Percentiles rank a stretch among this genome's conserved stretches.
These are phyloP conservation scores for Oleoguttula mirabilis DNA, from an alignment of 495 filamentous ascomycete genomes.

Conservation along the genomic window DNA sequence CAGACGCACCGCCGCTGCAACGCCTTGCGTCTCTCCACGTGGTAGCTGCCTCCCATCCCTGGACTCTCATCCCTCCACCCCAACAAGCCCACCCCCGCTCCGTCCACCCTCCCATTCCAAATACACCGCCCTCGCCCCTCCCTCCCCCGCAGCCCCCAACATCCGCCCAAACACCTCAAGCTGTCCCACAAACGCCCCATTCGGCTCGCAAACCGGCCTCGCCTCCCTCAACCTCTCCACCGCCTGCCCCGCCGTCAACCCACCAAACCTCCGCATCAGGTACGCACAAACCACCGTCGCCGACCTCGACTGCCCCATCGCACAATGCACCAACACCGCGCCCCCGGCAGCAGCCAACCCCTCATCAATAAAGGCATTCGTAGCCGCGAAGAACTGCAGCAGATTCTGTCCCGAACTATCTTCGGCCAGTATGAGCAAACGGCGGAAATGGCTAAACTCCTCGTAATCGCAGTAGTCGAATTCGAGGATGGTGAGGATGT, in stretches of 20 bases:
- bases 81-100: too few species aligned
- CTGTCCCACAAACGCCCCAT: too few species aligned
- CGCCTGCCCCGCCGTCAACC: slow-evolving; percentile 8
- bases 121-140: too few species aligned
- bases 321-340: slow-evolving; percentile 27
- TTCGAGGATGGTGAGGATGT: slow-evolving; percentile 25
- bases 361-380: slow-evolving; percentile 19
- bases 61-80: too few species aligned
- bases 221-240: too few species aligned
- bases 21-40: too few species aligned
- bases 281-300: slow-evolving; percentile 25
- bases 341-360: slow-evolving; percentile 15
- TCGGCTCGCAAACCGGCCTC: too few species aligned
- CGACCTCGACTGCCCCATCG: slow-evolving; percentile 26
- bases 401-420: slow-evolving; percentile 25
- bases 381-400: slow-evolving; percentile 17
- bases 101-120: too few species aligned
- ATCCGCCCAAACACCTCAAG: too few species aligned
- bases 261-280: slow-evolving; percentile 21
- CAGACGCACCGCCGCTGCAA: too few species aligned
- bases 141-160: too few species aligned
- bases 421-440: slow-evolving; percentile 22
- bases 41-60: too few species aligned
- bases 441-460: slow-evolving; percentile 15
- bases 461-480: slow-evolving; percentile 17